Evolutionary conservation across 257 asterid genomes (phyloP).

Genomic region (Coffea eugenioides): DNA sequence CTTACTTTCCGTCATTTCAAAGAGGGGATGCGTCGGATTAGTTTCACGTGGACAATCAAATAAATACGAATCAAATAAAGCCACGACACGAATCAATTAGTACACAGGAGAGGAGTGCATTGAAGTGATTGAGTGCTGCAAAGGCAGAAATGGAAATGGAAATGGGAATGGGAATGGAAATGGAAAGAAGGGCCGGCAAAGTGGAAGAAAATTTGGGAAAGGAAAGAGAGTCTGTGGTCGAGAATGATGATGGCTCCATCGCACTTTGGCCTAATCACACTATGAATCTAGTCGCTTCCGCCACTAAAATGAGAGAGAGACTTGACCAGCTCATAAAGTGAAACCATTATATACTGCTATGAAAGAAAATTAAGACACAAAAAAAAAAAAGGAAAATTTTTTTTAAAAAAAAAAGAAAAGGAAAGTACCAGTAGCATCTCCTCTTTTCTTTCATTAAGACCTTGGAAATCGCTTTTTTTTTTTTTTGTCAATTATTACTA

Average conservation of each 20-base stretch:
- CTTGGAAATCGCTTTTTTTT: neutral
- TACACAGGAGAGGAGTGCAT: neutral
- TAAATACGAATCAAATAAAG: too few relatives aligned
- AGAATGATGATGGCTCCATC: neutral
- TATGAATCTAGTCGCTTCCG: neutral
- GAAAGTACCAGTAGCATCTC: neutral
- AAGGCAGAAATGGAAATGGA: neutral
- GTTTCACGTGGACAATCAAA: too few relatives aligned
- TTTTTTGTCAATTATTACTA: too few relatives aligned
- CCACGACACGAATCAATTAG: neutral
- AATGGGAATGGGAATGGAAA: too few relatives aligned
- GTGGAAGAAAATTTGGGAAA: slow-evolving; percentile 5
- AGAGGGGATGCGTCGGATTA: neutral
- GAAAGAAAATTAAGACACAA: too few relatives aligned
- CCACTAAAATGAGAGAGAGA: neutral
- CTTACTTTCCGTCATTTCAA: neutral
- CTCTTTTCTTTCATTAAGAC: neutral
- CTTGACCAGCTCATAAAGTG: slow-evolving; percentile 4
- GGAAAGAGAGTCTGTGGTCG: neutral
- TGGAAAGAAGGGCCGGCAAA: neutral
- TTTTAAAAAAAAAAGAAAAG: neutral
- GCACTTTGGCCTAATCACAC: neutral
- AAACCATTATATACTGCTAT: neutral
- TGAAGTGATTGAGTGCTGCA: neutral
- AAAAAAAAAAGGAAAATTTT: too few relatives aligned